Conservation (phyloP, 1,284 basidiomycete genomes). For the Stygiomarasmius scandens region DNA sequence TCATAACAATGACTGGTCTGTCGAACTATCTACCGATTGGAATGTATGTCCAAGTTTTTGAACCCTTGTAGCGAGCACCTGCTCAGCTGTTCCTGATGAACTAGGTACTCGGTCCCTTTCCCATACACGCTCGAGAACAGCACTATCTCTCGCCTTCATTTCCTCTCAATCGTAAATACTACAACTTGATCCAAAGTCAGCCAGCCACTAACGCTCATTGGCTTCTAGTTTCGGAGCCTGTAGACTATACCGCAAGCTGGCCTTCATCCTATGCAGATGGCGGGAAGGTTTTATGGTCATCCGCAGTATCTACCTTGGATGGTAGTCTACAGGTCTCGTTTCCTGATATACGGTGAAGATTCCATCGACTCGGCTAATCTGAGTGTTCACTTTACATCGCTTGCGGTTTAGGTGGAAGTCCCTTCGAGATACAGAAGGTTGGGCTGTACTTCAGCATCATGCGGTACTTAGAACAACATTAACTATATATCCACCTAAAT, state of each 20-base stretch:
- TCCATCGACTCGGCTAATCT: not conserved
- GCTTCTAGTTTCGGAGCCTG: conserved; percentile 42
- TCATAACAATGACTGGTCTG: conserved; percentile 8
- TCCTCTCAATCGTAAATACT: conserved; percentile 60
- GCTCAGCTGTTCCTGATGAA: not conserved
- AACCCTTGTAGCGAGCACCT: not conserved
- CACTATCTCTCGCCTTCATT: conserved; percentile 75
- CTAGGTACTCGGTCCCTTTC: conserved; percentile 78
- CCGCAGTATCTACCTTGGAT: conserved; percentile 36
- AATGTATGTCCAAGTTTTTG: conserved; percentile 13
- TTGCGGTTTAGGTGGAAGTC: conserved; percentile 58
- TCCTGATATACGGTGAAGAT: conserved; percentile 54
- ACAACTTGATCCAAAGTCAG: conserved; percentile 3
- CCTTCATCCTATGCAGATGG: conserved; percentile 69
- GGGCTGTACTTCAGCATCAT: conserved; percentile 80
- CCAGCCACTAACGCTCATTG: not conserved
- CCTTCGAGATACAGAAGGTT: conserved; percentile 75
- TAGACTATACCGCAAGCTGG: conserved; percentile 51
- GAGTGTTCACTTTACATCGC: not conserved
- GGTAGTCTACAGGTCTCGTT: conserved; percentile 63
- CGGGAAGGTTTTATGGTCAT: conserved; percentile 61
- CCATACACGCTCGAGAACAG: conserved; percentile 79
- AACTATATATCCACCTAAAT: conserved; percentile 53
- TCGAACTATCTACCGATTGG: conserved; percentile 16
- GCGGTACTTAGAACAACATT: conserved; percentile 64